These are phyloP conservation scores for Arabidopsis lyrata DNA, from an alignment of 441 rosid genomes.

Conservation along the genomic window DNA sequence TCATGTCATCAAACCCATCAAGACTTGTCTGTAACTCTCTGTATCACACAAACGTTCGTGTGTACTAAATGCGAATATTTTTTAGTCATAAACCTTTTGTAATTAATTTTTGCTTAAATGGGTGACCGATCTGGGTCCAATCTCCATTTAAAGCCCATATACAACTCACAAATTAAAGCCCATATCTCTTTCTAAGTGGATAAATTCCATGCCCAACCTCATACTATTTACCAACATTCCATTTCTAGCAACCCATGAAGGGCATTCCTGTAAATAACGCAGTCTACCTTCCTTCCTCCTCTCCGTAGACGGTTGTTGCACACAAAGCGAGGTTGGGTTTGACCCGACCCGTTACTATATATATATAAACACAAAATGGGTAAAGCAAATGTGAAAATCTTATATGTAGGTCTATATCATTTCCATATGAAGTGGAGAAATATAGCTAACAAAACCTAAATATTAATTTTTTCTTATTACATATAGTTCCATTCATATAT, in stretches of 20 bases:
- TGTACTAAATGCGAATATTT: conserved; percentile 20
- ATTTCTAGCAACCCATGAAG: conserved; percentile 17
- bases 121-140: not conserved
- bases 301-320: conserved; percentile 31
- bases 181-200: not conserved
- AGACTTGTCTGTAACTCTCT: conserved; percentile 27
- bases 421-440: conserved; percentile 32
- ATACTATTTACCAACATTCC: conserved; percentile 15
- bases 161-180: not conserved
- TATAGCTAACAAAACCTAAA: conserved; percentile 10
- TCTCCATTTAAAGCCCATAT: conserved; percentile 5
- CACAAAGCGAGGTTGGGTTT: conserved; percentile 23
- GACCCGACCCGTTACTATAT: conserved; percentile 15
- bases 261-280: conserved; percentile 31
- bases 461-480: not conserved
- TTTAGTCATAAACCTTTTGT: not conserved
- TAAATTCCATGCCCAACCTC: conserved; percentile 9
- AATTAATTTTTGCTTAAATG: not conserved
- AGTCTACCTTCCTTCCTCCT: not conserved
- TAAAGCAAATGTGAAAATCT: conserved; percentile 36
- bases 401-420: conserved; percentile 39
- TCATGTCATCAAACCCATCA: conserved; percentile 29
- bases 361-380: conserved; percentile 30
- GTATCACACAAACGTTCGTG: conserved; percentile 28
- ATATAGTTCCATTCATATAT: conserved; percentile 12